These are phyloP conservation scores for Mycena rosella DNA, from an alignment of 768 basidiomycete genomes.

Conservation along the genomic window DNA sequence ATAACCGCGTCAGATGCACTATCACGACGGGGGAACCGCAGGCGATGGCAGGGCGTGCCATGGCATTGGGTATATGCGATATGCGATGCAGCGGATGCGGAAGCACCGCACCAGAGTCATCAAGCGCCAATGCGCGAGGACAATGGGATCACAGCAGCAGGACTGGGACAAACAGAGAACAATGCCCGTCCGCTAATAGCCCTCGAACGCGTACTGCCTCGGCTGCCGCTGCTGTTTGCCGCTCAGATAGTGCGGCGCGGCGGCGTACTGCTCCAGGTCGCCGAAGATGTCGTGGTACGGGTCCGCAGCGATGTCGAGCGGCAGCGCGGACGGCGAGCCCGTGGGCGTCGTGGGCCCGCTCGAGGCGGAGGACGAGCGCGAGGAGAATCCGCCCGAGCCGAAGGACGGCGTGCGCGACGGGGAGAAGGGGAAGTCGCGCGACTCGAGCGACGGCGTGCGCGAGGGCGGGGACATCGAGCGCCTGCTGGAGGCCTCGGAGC, in stretches of 20 bases:
- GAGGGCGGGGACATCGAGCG: conserved; percentile 21
- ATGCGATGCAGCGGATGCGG: background rate
- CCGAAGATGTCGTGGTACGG: conserved; percentile 11
- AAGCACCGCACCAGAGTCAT: background rate
- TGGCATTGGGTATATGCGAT: background rate
- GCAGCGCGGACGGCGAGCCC: conserved; percentile 19
- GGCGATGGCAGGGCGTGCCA: conserved; percentile 33
- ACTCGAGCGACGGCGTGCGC: conserved; percentile 32
- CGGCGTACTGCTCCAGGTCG: background rate
- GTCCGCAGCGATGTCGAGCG: conserved; percentile 17
- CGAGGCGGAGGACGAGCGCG: conserved; percentile 27
- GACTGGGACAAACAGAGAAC: background rate
- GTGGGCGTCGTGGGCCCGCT: conserved; percentile 34
- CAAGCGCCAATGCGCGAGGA: conserved; percentile 18
- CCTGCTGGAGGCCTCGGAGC: conserved; percentile 1
- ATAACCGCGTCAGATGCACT: conserved; percentile 34
- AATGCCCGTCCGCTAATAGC: conserved; percentile 15
- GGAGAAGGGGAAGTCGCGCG: conserved; percentile 20
- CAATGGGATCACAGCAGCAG: conserved; percentile 11
- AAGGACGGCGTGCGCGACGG: conserved; percentile 32
- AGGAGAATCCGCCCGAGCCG: conserved; percentile 23
- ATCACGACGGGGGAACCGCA: conserved; percentile 30
- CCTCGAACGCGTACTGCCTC: conserved; percentile 23
- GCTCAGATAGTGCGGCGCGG: conserved; percentile 1
- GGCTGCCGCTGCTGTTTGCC: conserved; percentile 11